Percentiles rank a stretch among this genome's conserved stretches.
phyloP scores from a whole-genome alignment of 805 yeast genomes.

The Yamadazyma sp. region DNA sequence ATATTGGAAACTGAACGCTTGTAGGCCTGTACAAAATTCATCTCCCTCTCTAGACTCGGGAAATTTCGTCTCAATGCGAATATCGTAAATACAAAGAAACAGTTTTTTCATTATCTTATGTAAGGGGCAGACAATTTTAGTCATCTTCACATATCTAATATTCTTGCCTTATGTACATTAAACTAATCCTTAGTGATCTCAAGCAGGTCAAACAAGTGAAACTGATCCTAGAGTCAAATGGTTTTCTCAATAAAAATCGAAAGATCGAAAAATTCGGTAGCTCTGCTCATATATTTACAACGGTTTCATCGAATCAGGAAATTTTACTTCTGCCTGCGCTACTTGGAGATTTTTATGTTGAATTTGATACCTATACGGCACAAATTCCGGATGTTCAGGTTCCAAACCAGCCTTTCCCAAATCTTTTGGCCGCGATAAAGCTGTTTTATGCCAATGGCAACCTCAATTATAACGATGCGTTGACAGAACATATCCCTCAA shows the following conservation, averaged over 20 bases:
- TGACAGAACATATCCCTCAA: conserved; percentile 37
- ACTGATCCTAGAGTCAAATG: conserved; percentile 17
- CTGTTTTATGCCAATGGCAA: background rate
- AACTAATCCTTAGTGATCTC: background rate
- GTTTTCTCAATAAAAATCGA: conserved; percentile 17
- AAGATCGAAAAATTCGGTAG: conserved; percentile 17
- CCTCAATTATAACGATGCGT: background rate
- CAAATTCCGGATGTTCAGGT: too few species aligned
- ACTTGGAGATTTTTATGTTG: conserved; percentile 4
- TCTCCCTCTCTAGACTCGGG: too few species aligned
- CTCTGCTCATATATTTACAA: conserved; percentile 6
- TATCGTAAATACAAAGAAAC: conserved; percentile 8
- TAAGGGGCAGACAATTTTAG: conserved; percentile 8
- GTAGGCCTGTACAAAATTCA: too few species aligned
- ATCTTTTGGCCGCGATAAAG: background rate
- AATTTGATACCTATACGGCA: conserved; percentile 3
- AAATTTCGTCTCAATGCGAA: too few species aligned
- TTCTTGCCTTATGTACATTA: conserved; percentile 3
- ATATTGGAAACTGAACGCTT: too few species aligned
- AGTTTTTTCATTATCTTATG: conserved; percentile 3
- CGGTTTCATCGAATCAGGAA: conserved; percentile 3
- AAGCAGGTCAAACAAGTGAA: conserved; percentile 21
- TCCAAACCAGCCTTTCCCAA: background rate
- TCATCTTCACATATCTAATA: background rate
- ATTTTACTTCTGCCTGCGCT: conserved; percentile 4